Evolutionary conservation across 1,284 basidiomycete species (phyloP), one percentile per base, ranked within the genome.

Genomic region (Apiotrichum laibachii): DNA sequence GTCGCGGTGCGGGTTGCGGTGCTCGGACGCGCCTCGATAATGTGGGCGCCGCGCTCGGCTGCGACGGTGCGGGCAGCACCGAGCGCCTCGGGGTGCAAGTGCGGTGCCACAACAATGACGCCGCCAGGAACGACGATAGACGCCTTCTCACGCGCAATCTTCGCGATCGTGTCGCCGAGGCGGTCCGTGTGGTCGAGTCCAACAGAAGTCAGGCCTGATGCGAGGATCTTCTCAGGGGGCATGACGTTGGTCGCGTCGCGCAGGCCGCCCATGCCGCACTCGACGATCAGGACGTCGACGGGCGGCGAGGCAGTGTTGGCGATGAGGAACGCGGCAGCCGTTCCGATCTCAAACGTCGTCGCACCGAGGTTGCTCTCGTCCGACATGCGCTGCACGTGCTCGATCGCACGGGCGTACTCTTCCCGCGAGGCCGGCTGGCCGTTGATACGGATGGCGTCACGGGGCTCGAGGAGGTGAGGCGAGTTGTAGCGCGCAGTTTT

Each of bases 161-260:
- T 84, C 6, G 79, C 80, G 8, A 93, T 79, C 0, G 90, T 88
- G 56, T 83, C 76, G 0, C 95, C 96, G 5, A 99, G 82, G 70
- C 96, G 90, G 8, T 85, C 84, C 65, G 95, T 91, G 76, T 99
- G 95, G 77, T 99, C 96, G 43, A 96, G 80, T 71, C 92, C 93
- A 39, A 99, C 89, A 1, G 87, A 81, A 0, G 92, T 90, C 37
- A 99, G 82, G 18, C 87, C 87, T 37, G 90, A 92, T 2, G 88
- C 86, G 21, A 94, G 78, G 54, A 92, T 83, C 57, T 82, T 81
- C 3, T 84, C 80, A 49, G 87, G 83, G 0, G 86, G 82, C 16
- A 96, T 85, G 53, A 90, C 84, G 72, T 99, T 99, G 2, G 96
- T 99, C 19, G 95, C 94, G 73, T 99, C 96, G 55, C 89, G 79